phyloP scores from a whole-genome alignment of 495 filamentous ascomycete species.

The Bathelium albidoporum region DNA sequence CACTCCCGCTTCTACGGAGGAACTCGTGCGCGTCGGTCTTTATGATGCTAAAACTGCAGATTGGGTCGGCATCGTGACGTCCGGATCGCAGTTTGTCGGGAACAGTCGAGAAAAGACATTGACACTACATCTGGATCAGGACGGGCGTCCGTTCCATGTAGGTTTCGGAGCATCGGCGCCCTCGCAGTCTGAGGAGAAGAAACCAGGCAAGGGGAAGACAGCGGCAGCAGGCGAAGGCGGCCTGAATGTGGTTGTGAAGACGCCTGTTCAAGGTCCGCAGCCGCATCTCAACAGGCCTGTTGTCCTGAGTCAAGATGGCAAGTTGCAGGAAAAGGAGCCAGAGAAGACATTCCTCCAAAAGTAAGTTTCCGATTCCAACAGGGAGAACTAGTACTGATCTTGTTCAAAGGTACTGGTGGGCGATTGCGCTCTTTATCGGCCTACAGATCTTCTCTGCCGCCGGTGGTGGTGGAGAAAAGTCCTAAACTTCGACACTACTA shows the following conservation, averaged over 20 bases:
- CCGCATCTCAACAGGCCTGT: slow-evolving; percentile 56
- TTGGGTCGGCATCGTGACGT: slow-evolving; percentile 31
- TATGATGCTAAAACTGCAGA: slow-evolving; percentile 21
- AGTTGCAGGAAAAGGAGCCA: slow-evolving; percentile 37
- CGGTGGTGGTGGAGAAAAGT: slow-evolving; percentile 22
- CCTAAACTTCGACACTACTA: no score
- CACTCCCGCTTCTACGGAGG: slow-evolving; percentile 25
- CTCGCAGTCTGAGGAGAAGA: background rate
- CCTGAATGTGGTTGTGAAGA: slow-evolving; percentile 42
- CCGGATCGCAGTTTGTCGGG: slow-evolving; percentile 22
- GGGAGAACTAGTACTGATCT: no score
- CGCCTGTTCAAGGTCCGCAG: slow-evolving; percentile 38
- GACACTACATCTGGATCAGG: slow-evolving; percentile 23
- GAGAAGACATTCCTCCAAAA: slow-evolving; percentile 67
- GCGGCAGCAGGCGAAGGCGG: slow-evolving; percentile 24
- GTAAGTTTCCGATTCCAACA: slow-evolving; percentile 31
- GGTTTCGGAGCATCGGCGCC: slow-evolving; percentile 22
- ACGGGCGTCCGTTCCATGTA: slow-evolving; percentile 27
- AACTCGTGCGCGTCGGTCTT: slow-evolving; percentile 57
- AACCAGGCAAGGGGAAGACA: background rate
- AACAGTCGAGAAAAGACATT: slow-evolving; percentile 24
- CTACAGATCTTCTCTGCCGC: slow-evolving; percentile 25
- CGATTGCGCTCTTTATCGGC: slow-evolving; percentile 25
- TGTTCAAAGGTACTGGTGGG: slow-evolving; percentile 41
- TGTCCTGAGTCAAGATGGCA: slow-evolving; percentile 52